phyloP scores from a whole-genome alignment of 495 filamentous ascomycete species.

The Rhizodiscina lignyota region DNA sequence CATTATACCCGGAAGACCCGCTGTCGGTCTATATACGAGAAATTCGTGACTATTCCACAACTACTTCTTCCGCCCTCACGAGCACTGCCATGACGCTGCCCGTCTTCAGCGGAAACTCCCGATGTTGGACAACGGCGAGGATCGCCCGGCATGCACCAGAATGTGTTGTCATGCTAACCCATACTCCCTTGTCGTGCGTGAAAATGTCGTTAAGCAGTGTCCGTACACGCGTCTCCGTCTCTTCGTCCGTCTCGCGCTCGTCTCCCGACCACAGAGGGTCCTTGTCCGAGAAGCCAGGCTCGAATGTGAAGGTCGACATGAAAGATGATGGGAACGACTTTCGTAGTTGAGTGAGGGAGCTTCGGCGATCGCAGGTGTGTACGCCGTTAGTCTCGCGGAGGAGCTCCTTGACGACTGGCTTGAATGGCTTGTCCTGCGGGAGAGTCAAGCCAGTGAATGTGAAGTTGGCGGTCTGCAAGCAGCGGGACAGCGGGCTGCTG shows the following conservation, averaged over 20 bases:
- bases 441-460: conserved; percentile 41
- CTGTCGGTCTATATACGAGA: too few relatives aligned
- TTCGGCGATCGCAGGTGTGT: conserved; percentile 67
- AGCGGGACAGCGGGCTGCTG: conserved; percentile 50
- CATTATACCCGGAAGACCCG: too few relatives aligned
- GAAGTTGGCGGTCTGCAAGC: conserved; percentile 44
- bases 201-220: conserved; percentile 49
- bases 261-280: conserved; percentile 19
- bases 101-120: conserved; percentile 16
- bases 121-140: conserved; percentile 16
- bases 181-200: conserved; percentile 29
- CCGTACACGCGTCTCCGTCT: conserved; percentile 37
- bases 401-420: conserved; percentile 42
- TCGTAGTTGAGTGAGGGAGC: too few relatives aligned
- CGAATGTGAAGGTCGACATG: conserved; percentile 46
- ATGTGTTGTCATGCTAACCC: conserved; percentile 20
- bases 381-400: conserved; percentile 55
- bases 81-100: conserved; percentile 21
- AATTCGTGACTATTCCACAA: too few relatives aligned
- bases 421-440: conserved; percentile 32
- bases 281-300: conserved; percentile 35
- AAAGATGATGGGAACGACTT: conserved; percentile 35
- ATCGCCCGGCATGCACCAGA: conserved; percentile 18
- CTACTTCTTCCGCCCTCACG: conserved; percentile 20
- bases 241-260: conserved; percentile 18